Conservation (phyloP, 2,329 filamentous ascomycete species). For the Apiospora marii region DNA sequence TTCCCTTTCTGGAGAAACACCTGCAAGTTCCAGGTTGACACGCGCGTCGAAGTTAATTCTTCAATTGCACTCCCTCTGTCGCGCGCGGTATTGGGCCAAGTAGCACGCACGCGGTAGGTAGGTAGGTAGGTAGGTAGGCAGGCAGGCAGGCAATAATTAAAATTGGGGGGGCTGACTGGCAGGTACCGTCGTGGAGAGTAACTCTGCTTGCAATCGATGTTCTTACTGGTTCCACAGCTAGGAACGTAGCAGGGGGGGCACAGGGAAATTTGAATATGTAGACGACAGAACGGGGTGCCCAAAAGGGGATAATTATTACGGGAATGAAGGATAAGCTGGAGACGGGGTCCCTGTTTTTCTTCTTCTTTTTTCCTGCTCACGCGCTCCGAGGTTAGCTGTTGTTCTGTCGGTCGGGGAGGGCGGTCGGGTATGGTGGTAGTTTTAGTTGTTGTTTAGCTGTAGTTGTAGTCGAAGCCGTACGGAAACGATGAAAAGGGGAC, state of each 20-base stretch:
- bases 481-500: conserved; percentile 1
- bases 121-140: background rate
- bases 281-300: background rate
- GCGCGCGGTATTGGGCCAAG: conserved; percentile 4
- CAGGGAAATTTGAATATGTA: conserved; percentile 19
- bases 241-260: conserved; percentile 20
- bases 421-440: too few relatives aligned
- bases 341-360: conserved; percentile 1
- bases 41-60: conserved; percentile 20
- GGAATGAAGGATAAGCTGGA: conserved; percentile 10
- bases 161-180: conserved; percentile 22
- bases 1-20: background rate
- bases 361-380: background rate
- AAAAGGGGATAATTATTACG: conserved; percentile 18
- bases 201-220: conserved; percentile 12
- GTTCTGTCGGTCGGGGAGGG: background rate
- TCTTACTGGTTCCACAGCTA: conserved; percentile 8
- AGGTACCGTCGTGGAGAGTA: conserved; percentile 10
- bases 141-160: conserved; percentile 10
- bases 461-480: background rate
- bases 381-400: background rate
- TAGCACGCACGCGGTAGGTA: background rate
- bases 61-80: background rate
- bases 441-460: background rate
- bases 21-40: conserved; percentile 18